phyloP scores from a whole-genome alignment of 208 protist species.

The Zelonia costaricensis region DNA sequence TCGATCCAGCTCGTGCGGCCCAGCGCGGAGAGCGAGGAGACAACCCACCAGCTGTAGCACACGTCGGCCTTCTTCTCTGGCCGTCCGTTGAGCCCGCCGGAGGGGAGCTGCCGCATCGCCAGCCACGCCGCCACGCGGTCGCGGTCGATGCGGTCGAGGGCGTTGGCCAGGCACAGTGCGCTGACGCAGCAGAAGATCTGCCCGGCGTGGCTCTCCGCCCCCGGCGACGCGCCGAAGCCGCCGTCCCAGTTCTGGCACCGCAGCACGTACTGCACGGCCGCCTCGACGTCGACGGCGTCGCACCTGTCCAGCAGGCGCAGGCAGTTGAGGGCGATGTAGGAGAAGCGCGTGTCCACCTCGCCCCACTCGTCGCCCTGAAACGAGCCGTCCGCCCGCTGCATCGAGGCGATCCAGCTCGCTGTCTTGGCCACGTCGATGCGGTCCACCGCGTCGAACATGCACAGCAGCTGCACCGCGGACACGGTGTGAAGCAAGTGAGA shows the following conservation, averaged over 20 bases:
- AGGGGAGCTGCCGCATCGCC: conserved; percentile 96
- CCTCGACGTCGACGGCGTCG: conserved; percentile 84
- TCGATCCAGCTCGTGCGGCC: conserved; percentile 96
- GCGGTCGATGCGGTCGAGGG: conserved; percentile 87
- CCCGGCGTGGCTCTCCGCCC: conserved; percentile 97
- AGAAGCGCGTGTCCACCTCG: conserved; percentile 98
- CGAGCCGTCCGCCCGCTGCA: conserved; percentile 97
- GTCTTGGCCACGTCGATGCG: conserved; percentile 70
- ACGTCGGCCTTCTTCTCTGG: conserved; percentile 99
- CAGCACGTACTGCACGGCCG: conserved; percentile 90
- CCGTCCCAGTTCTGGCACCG: conserved; percentile 99
- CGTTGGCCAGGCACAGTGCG: conserved; percentile 94
- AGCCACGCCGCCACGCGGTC: conserved; percentile 98
- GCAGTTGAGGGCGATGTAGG: conserved; percentile 96
- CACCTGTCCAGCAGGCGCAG: conserved; percentile 92
- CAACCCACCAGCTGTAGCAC: conserved; percentile 99
- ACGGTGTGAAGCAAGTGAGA: conserved; percentile 99
- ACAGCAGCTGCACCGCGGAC: conserved; percentile 96
- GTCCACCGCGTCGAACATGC: conserved; percentile 75
- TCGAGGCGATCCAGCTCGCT: conserved; percentile 69
- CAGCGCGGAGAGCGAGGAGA: conserved; percentile 96
- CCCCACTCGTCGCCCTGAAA: conserved; percentile 99
- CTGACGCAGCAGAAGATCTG: conserved; percentile 99
- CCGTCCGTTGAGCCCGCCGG: conserved; percentile 98
- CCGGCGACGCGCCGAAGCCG: conserved; percentile 95